phyloP scores from a whole-genome alignment of 2,329 filamentous ascomycete species.

The Diaporthe longicolla region DNA sequence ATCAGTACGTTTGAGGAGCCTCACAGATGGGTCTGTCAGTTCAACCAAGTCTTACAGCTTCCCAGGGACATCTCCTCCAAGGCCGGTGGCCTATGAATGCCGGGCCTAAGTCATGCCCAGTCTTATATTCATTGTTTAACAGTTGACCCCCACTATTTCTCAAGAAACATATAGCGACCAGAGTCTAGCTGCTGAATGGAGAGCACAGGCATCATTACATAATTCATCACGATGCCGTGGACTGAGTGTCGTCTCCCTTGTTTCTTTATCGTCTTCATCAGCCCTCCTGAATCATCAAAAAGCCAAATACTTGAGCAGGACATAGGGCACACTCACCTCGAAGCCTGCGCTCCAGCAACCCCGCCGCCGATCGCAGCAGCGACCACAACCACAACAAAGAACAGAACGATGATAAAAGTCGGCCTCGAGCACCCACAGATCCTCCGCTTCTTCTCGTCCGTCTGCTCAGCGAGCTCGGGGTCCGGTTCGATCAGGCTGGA shows the following conservation, averaged over 20 bases:
- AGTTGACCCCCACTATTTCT: too few species aligned
- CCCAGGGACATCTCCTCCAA: not conserved
- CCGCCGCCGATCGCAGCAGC: slow-evolving; percentile 37
- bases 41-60: not conserved
- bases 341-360: slow-evolving; percentile 26
- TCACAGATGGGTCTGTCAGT: not conserved
- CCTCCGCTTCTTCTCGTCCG: not conserved
- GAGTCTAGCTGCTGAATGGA: too few species aligned
- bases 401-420: slow-evolving; percentile 33
- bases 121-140: not conserved
- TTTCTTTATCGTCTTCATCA: not conserved
- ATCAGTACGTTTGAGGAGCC: not conserved
- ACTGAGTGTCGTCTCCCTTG: not conserved
- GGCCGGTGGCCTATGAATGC: not conserved
- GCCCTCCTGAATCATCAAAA: not conserved
- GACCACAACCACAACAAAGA: slow-evolving; percentile 34
- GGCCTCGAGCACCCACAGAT: slow-evolving; percentile 37
- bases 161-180: not conserved
- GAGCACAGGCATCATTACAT: too few species aligned
- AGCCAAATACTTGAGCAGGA: not conserved
- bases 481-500: slow-evolving; percentile 5
- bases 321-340: not conserved
- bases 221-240: too few species aligned
- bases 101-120: not conserved
- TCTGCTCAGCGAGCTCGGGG: slow-evolving; percentile 5